Evolutionary conservation across 768 basidiomycete species (phyloP), one percentile per base, ranked within the genome.

Genomic region (Coprinopsis sp.): DNA sequence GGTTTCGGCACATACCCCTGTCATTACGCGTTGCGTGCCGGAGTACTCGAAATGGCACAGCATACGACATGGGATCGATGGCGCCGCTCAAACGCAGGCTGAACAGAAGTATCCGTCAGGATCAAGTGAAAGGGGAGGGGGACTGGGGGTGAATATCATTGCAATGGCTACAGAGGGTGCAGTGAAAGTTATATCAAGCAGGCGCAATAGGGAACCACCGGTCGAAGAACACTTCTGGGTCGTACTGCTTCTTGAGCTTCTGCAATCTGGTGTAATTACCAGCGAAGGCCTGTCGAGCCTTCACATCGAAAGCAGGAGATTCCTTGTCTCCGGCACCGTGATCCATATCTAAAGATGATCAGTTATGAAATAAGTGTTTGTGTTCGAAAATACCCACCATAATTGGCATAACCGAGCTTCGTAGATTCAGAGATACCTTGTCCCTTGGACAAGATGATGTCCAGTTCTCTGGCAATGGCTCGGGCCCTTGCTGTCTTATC

Each of bases 351-450:
- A n/a, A 19, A 14, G 34, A 14, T 36, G 21, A 14, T 8, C 7
- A 8, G 34, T 6, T 8, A 18, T n/a, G n/a, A n/a, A 36, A 18
- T 36, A 12, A 36, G 16, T 6, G 16, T 6, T 12, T 12, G 16
- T 12, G 30, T 31, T n/a, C 10, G n/a, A 33, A n/a, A 33, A 27
- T 33, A 37, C 64, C 18, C 45, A 74, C 76, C 71, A 50, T 74
- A 76, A 54, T 79, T 79, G n/a, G 63, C 63, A 46, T 77, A 76
- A 7, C 68, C 72, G 23, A 64, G 29, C n/a, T 56, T 63, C 37
- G 61, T 54, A 3, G 54, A 24, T 27, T 56, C 51, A n/a, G 59
- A 57, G 44, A 68, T 25, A n/a, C 55, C 59, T 13, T 66, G 64
- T 13, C 57, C 66, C 13, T 51, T 54, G 12, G 51, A 49, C n/a